These are phyloP conservation scores for Fusarium abutilonis DNA, from an alignment of 2,329 filamentous ascomycete species.

Conservation along the genomic window DNA sequence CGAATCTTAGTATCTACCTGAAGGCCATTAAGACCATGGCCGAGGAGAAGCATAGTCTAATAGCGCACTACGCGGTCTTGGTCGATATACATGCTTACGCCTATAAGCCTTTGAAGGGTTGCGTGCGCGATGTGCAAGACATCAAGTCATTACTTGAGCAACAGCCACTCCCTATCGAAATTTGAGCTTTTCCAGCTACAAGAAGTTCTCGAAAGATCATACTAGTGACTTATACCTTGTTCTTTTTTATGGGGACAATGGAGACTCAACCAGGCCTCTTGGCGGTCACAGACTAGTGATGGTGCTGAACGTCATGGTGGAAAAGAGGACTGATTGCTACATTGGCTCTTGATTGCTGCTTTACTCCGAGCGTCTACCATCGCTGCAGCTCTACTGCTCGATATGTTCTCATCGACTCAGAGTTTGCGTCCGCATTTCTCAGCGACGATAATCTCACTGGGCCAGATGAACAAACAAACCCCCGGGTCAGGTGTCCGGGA, in stretches of 20 bases:
- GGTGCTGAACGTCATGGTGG: constrained; percentile 15
- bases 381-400: neutral
- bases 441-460: rapidly evolving
- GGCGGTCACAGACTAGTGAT: constrained; percentile 1
- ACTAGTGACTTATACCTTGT: constrained; percentile 21
- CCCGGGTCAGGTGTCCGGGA: neutral
- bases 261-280: neutral
- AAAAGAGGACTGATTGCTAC: constrained; percentile 15
- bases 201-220: neutral
- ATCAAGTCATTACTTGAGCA: constrained; percentile 7
- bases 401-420: neutral
- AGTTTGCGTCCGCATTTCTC: neutral
- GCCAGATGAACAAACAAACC: no score
- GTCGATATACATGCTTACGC: constrained; percentile 25
- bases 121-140: constrained; percentile 13
- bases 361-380: constrained; percentile 24
- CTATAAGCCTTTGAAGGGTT: constrained; percentile 3
- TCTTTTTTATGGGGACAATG: constrained; percentile 2
- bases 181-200: constrained; percentile 10
- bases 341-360: constrained; percentile 34
- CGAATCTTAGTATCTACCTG: neutral
- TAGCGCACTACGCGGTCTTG: constrained; percentile 10
- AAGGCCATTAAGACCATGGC: neutral
- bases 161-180: neutral
- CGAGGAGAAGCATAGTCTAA: no score